A percentile compares a stretch with the other conserved stretches of the same genome.
Evolutionary conservation across 2,329 filamentous ascomycete genomes (phyloP).

Genomic region (Sporothrix protearum): DNA sequence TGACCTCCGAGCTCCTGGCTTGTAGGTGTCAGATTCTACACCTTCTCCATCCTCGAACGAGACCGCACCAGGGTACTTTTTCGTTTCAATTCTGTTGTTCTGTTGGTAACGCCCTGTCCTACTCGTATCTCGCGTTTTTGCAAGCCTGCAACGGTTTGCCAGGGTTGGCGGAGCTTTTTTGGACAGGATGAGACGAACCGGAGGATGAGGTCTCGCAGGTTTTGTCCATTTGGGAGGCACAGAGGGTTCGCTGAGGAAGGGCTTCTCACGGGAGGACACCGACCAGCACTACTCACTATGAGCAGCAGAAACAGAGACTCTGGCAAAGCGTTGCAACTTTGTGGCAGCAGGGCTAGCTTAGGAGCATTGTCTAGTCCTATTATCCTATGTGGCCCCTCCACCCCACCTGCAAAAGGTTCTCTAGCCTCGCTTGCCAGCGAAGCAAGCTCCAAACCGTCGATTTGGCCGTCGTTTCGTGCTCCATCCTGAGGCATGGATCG

Average conservation of each 20-base stretch:
- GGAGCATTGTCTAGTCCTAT: not conserved
- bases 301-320: not conserved
- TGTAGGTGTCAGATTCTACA: not conserved
- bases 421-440: conserved; percentile 20
- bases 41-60: not conserved
- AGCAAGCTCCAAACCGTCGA: conserved; percentile 18
- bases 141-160: not conserved
- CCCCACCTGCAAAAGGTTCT: not conserved
- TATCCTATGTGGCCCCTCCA: not conserved
- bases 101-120: not conserved
- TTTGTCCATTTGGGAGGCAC: not conserved
- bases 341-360: not conserved
- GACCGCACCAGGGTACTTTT: not conserved
- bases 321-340: not conserved
- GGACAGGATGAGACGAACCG: conserved; percentile 2
- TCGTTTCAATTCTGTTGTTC: not conserved
- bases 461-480: conserved; percentile 1
- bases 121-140: not conserved
- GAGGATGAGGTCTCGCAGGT: conserved; percentile 1
- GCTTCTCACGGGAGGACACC: not conserved
- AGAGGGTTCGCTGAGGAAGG: not conserved
- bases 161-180: not conserved
- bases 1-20: not conserved
- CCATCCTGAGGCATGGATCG: conserved; percentile 1
- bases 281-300: not conserved